phyloP scores from a whole-genome alignment of 768 basidiomycete genomes.

The Xerocomellus intermedius region DNA sequence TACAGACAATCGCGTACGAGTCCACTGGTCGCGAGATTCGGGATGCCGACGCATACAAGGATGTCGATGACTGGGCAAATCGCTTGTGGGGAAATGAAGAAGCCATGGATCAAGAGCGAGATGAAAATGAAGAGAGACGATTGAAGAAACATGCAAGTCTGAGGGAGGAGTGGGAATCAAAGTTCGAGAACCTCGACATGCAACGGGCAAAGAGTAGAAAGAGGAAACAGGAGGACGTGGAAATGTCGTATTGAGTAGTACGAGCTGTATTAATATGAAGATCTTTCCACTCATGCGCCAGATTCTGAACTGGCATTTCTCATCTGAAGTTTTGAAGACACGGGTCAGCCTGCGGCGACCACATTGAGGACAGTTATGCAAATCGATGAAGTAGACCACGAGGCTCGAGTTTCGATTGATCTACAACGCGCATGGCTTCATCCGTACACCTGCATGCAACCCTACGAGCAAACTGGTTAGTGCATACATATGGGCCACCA shows the following conservation, averaged over 20 bases:
- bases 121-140: slow-evolving; percentile 25
- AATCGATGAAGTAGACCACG: too few species aligned
- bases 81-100: slow-evolving; percentile 39
- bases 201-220: slow-evolving; percentile 23
- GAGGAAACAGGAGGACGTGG: slow-evolving; percentile 18
- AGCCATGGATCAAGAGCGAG: slow-evolving; percentile 35
- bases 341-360: not conserved
- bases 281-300: not conserved
- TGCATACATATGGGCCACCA: not conserved
- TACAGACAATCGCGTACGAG: slow-evolving; percentile 55
- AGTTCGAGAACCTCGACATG: slow-evolving; percentile 32
- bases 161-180: slow-evolving; percentile 43
- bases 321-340: not conserved
- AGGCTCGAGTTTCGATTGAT: not conserved
- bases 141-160: slow-evolving; percentile 38
- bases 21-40: slow-evolving; percentile 50
- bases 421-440: not conserved
- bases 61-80: slow-evolving; percentile 46
- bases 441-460: not conserved
- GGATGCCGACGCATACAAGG: slow-evolving; percentile 40
- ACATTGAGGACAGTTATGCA: not conserved
- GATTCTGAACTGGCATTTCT: not conserved
- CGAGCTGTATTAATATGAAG: not conserved
- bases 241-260: slow-evolving; percentile 22
- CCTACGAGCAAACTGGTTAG: not conserved